Evolutionary conservation across 768 basidiomycete genomes (phyloP).

Genomic region (Amanita rubescens): DNA sequence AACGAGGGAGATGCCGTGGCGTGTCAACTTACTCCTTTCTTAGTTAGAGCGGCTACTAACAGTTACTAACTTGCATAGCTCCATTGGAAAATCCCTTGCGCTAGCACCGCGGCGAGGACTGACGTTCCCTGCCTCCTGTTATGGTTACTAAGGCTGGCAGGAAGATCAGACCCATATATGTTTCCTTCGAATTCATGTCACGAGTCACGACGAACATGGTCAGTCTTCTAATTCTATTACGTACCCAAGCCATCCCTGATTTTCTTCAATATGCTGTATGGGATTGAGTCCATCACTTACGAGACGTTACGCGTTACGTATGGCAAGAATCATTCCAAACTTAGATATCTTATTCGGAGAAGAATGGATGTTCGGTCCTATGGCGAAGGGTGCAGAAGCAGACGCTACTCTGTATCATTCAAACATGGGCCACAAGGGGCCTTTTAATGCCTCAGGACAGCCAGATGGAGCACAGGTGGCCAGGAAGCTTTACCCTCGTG

Average conservation of each 20-base stretch:
- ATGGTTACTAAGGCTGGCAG: constrained; percentile 38
- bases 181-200: constrained; percentile 8
- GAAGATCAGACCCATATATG: constrained; percentile 27
- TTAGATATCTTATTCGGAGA: background rate
- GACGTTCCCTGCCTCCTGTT: constrained; percentile 31
- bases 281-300: background rate
- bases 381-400: no score
- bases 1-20: constrained; percentile 3
- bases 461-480: background rate
- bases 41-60: background rate
- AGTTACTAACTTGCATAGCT: constrained; percentile 27
- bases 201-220: no score
- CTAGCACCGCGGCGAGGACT: constrained; percentile 29
- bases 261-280: constrained; percentile 21
- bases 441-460: background rate
- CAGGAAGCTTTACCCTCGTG: background rate
- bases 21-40: background rate
- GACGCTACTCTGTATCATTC: no score
- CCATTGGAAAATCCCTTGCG: constrained; percentile 37
- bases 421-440: background rate
- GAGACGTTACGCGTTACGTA: background rate
- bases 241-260: constrained; percentile 25
- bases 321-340: background rate
- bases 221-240: constrained; percentile 14
- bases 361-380: background rate